Evolutionary conservation across 129 eudicot genomes (phyloP), one percentile per base, ranked within the genome.

Genomic region (Logfia minima): DNA sequence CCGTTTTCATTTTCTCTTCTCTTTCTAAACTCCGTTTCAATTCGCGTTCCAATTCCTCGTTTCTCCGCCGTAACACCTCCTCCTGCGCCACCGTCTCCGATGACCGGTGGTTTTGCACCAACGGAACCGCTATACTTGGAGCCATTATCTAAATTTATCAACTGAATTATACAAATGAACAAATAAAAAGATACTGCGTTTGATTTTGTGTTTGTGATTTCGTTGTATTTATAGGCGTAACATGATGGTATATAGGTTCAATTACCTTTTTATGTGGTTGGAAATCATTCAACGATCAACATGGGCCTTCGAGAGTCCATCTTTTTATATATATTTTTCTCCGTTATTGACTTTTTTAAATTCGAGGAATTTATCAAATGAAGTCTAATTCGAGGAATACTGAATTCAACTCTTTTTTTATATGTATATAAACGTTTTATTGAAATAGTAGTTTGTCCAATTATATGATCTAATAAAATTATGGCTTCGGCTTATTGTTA

Each of bases 1-100:
- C 96, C 64, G 19, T 59, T 81, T 80, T 88, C 97, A 88, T 88
- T 64, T 68, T 83, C 82, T 87, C 96, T 34, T 93, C 98, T 76
- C 97, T 88, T 75, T 79, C 86, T 8, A 77, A 0, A 1, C 98
- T 92, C 82, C 67, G 61, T 66, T 80, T 73, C 72, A 93, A 31
- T 19, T 88, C 96, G 55, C 81, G 81, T 86, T 93, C 96, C 72
- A 93, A 29, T 76, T 90, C 96, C 78, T 90, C 88, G 75, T 93
- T 93, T 58, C 92, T 78, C 80, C 80, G 75, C 77, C 79, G 83
- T 66, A 93, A 43, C 83, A 41, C 60, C 76, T 77, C 90, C 78
- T 82, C 85, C 14, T 58, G 68, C 13, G 66, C 85, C 78, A 13
- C 76, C 32, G 9, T 34, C 24, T 28, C 45, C 63, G 82, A 11